Percentiles rank a stretch among this genome's conserved stretches.
Evolutionary conservation across 1,139 yeast species (phyloP).

Genomic region (Blastobotrys serpentis): DNA sequence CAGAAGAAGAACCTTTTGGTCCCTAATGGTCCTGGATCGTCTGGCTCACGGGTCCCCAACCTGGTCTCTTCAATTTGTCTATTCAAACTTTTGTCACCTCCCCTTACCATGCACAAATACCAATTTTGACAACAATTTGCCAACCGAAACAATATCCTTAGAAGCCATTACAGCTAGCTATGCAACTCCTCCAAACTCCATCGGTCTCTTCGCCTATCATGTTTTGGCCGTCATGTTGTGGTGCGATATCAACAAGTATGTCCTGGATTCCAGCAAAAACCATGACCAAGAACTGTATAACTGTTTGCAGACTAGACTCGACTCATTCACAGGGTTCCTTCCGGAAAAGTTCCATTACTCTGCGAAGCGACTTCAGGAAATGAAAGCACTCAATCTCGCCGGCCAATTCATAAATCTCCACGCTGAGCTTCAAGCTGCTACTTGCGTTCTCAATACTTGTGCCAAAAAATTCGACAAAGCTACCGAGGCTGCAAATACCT

Average conservation of each 20-base stretch:
- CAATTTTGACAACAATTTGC: slow-evolving; percentile 32
- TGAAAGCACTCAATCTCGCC: slow-evolving; percentile 26
- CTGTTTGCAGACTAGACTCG: slow-evolving; percentile 22
- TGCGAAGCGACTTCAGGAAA: slow-evolving; percentile 23
- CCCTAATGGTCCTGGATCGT: slow-evolving; percentile 39
- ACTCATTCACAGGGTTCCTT: slow-evolving; percentile 18
- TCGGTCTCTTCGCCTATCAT: slow-evolving; percentile 35
- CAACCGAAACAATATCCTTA: slow-evolving; percentile 33
- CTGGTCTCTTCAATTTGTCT: slow-evolving; percentile 33
- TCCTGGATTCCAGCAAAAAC: slow-evolving; percentile 21
- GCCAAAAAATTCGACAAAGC: slow-evolving; percentile 33
- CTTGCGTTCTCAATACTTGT: slow-evolving; percentile 30
- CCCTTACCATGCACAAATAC: slow-evolving; percentile 39
- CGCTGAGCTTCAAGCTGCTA: slow-evolving; percentile 28
- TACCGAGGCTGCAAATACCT: slow-evolving; percentile 36
- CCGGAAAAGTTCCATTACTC: slow-evolving; percentile 31
- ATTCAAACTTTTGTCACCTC: slow-evolving; percentile 31
- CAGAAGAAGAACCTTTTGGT: slow-evolving; percentile 41
- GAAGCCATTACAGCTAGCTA: slow-evolving; percentile 27
- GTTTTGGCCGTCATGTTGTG: slow-evolving; percentile 35
- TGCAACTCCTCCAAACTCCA: slow-evolving; percentile 21
- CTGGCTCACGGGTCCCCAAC: slow-evolving; percentile 40
- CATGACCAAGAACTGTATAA: slow-evolving; percentile 30
- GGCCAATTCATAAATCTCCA: slow-evolving; percentile 33
- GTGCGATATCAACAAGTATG: slow-evolving; percentile 37